phyloP scores from a whole-genome alignment of 176 grass and related monocot species.

The Rhynchospora tenuis region DNA sequence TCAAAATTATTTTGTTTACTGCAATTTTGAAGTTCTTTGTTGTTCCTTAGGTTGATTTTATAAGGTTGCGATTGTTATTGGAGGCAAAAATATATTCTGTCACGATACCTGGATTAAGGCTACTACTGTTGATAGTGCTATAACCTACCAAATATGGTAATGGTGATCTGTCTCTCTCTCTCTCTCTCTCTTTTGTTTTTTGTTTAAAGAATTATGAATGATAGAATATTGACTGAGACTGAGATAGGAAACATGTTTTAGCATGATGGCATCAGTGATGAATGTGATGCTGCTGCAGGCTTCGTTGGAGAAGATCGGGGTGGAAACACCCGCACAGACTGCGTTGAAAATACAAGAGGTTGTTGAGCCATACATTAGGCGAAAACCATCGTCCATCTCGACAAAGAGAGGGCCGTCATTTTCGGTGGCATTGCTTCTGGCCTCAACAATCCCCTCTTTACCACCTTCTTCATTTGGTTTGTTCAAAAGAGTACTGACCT shows the following conservation, averaged over 20 bases:
- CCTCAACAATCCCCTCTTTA: conserved; percentile 68
- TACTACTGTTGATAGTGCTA: conserved; percentile 68
- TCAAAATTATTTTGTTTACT: not conserved
- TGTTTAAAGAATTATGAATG: no score
- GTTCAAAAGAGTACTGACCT: no score
- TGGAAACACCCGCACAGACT: conserved; percentile 73
- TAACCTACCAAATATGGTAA: conserved; percentile 78
- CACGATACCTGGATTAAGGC: conserved; percentile 66
- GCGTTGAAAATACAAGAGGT: conserved; percentile 79
- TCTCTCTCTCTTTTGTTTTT: not conserved
- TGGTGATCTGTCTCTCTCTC: not conserved
- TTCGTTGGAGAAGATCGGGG: conserved; percentile 78
- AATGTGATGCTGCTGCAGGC: conserved; percentile 89
- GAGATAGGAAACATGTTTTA: conserved; percentile 20
- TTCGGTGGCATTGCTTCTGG: conserved; percentile 71
- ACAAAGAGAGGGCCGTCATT: conserved; percentile 80
- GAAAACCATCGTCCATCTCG: conserved; percentile 81
- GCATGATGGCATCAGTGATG: conserved; percentile 97
- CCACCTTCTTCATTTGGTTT: no score
- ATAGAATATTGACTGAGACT: not conserved
- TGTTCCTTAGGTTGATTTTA: conserved; percentile 12
- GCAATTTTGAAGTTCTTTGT: not conserved
- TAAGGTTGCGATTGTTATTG: conserved; percentile 80
- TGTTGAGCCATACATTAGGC: conserved; percentile 79
- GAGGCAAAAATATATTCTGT: conserved; percentile 87